Base-by-base conservation (phyloP, 2,329 filamentous ascomycete genomes). In the Nakataea oryzae region DNA sequence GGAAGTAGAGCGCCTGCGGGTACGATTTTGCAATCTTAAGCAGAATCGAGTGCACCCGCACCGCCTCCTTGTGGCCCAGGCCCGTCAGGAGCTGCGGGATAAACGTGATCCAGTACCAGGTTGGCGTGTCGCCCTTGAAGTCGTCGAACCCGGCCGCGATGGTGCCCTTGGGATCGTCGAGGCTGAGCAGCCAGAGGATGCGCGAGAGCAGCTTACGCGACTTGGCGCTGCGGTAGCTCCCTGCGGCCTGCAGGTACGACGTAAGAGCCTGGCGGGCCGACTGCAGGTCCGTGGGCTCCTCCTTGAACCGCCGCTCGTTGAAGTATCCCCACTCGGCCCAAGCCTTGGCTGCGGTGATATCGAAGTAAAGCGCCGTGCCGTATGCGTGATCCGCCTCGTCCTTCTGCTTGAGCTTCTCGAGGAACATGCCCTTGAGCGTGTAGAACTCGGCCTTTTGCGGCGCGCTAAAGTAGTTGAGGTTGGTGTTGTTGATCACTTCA, bases 81-180 rank as follows among this genome's bases (percentile, higher is more conserved):
- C 93, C 95, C 56, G 91, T 93, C 34, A 99, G 84, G 55, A 99
- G 82, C 74, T 99, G 95, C 24, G 95, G 95, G 66, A 99, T 97
- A 73, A 96, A 99, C 0, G 93, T 97, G 68, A 97, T 97, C 95
- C 95, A 99, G 76, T 97, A 99, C 95, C 95, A 99, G 14, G 96
- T 91, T 0, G 93, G 92, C 2, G 92, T 96, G 68, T 99, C 96
- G 60, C 95, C 95, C 79, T 97, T 97, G 78, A 95, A 99, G 68
- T 93, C 91, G 66, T 96, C 91, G 67, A 97, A 99, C 14, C 93
- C 91, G 68, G 86, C 81, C 0, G 91, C 89, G 64, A 99, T 87
- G 50, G 84, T 88, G 14, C 91, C 91, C 71, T 91, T 91, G 0
- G 90, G 81, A 70, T 97, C 92, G 70, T 99, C 95, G 67, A 99